These are phyloP conservation scores for Candida silvicultrix DNA, from an alignment of 805 yeast species.

Conservation along the genomic window DNA sequence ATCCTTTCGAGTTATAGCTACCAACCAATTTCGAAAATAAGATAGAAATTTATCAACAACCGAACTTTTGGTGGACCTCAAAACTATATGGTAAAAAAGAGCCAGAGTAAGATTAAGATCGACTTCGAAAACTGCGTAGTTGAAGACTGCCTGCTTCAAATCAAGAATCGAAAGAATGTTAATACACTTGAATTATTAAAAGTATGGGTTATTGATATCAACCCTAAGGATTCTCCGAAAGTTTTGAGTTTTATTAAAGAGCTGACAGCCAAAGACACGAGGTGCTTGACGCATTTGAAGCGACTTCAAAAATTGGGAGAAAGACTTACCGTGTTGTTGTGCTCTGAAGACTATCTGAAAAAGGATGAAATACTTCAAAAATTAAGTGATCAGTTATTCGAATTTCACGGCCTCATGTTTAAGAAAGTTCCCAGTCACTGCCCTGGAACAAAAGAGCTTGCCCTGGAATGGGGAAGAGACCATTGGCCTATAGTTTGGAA, in stretches of 20 bases:
- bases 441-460: conserved; percentile 69
- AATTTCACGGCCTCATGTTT: conserved; percentile 15
- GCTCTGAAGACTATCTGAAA: conserved; percentile 29
- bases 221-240: conserved; percentile 27
- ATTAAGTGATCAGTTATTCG: conserved; percentile 12
- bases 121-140: conserved; percentile 41
- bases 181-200: conserved; percentile 23
- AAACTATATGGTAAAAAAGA: conserved; percentile 35
- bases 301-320: conserved; percentile 37
- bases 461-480: conserved; percentile 54
- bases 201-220: conserved; percentile 45
- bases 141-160: conserved; percentile 39
- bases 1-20: too few species aligned
- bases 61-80: too few species aligned
- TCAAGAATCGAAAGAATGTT: conserved; percentile 22
- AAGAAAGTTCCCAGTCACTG: conserved; percentile 47
- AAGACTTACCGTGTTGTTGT: conserved; percentile 36
- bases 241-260: conserved; percentile 20
- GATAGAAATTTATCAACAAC: too few species aligned
- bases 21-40: too few species aligned
- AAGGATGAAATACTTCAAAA: conserved; percentile 18
- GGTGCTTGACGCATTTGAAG: conserved; percentile 40
- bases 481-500: conserved; percentile 94
- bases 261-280: conserved; percentile 19
- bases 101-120: conserved; percentile 28